These are phyloP conservation scores for Botrytis fabae DNA, from an alignment of 2,329 filamentous ascomycete species.

Conservation along the genomic window DNA sequence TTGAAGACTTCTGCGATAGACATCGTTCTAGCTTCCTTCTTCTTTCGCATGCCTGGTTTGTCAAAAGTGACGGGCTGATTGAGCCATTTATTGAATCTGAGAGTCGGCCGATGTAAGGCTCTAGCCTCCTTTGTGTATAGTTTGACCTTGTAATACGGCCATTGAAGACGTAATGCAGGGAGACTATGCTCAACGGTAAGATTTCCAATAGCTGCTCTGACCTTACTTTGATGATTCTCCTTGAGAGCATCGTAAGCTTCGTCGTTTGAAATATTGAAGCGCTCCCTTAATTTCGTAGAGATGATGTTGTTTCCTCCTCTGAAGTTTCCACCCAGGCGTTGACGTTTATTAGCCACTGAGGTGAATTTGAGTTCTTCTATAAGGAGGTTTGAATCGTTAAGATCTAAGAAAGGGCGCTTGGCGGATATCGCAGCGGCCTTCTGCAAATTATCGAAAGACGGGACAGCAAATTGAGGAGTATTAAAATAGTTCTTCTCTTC, in stretches of 20 bases:
- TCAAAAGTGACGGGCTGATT: conserved; percentile 72
- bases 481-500: conserved; percentile 56
- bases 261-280: conserved; percentile 96
- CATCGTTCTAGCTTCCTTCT: conserved; percentile 79
- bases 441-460: conserved; percentile 80
- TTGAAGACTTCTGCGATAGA: conserved; percentile 76
- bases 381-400: conserved; percentile 84
- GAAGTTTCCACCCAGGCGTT: conserved; percentile 49
- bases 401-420: conserved; percentile 78
- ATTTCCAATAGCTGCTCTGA: conserved; percentile 87
- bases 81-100: conserved; percentile 68
- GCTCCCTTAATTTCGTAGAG: conserved; percentile 70
- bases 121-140: conserved; percentile 70
- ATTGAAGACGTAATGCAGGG: conserved; percentile 86
- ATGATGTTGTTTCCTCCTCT: conserved; percentile 68
- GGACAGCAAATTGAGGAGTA: conserved; percentile 60
- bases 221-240: conserved; percentile 94
- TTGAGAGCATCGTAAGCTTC: conserved; percentile 94
- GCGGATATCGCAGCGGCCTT: conserved; percentile 69
- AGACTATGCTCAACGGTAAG: conserved; percentile 92
- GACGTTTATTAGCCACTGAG: conserved; percentile 60
- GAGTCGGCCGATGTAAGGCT: conserved; percentile 80
- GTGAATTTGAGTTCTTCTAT: conserved; percentile 74
- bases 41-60: conserved; percentile 71
- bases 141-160: conserved; percentile 93